phyloP scores from a whole-genome alignment of 805 yeast genomes.

The Aciculoconidium aculeatum region DNA sequence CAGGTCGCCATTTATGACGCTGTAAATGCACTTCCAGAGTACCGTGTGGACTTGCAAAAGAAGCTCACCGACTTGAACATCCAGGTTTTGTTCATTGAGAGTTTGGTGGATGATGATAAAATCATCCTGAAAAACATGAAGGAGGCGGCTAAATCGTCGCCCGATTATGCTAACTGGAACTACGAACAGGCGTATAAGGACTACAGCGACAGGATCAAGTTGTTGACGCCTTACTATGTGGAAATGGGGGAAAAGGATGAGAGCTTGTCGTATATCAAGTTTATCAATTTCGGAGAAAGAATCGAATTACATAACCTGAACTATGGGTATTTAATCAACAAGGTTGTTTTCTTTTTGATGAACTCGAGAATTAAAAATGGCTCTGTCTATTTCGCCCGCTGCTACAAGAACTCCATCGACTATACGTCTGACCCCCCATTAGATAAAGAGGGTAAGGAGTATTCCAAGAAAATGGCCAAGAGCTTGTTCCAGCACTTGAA shows the following conservation, averaged over 20 bases:
- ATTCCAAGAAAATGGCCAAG: slow-evolving; percentile 58
- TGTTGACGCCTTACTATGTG: slow-evolving; percentile 65
- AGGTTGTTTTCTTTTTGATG: slow-evolving; percentile 88
- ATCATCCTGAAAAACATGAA: slow-evolving; percentile 68
- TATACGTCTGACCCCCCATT: slow-evolving; percentile 78
- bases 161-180: slow-evolving; percentile 79
- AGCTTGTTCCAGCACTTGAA: slow-evolving; percentile 43
- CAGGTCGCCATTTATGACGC: slow-evolving; percentile 97
- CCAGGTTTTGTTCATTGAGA: slow-evolving; percentile 83
- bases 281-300: slow-evolving; percentile 85
- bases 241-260: slow-evolving; percentile 53
- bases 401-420: slow-evolving; percentile 50
- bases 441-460: slow-evolving; percentile 64
- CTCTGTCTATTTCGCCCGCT: slow-evolving; percentile 87
- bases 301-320: slow-evolving; percentile 74
- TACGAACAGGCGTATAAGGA: slow-evolving; percentile 69
- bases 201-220: slow-evolving; percentile 65
- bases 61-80: slow-evolving; percentile 53
- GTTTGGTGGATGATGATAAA: slow-evolving; percentile 67
- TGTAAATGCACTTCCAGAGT: slow-evolving; percentile 71
- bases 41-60: slow-evolving; percentile 54
- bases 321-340: slow-evolving; percentile 83
- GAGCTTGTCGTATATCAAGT: slow-evolving; percentile 69
- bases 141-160: slow-evolving; percentile 78
- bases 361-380: slow-evolving; percentile 85